Conservation (phyloP, 2,329 filamentous ascomycete genomes). For the Talaromyces sp. region DNA sequence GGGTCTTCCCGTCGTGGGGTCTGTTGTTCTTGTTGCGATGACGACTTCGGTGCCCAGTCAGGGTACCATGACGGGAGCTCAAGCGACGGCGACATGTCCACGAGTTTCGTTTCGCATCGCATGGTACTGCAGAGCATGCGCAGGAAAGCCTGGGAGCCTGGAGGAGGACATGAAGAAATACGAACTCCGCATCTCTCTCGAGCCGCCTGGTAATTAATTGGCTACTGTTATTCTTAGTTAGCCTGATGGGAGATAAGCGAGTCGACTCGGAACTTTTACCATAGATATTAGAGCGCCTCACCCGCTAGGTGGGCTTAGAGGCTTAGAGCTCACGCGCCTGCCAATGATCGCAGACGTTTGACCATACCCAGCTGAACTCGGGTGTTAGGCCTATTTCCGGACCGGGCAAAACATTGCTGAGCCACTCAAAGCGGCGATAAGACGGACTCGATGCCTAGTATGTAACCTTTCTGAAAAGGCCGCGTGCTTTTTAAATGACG, state of each 20-base stretch:
- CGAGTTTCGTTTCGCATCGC: background rate
- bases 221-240: background rate
- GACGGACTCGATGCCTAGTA: background rate
- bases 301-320: background rate
- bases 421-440: background rate
- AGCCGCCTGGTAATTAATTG: background rate
- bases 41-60: background rate
- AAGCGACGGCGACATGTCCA: background rate
- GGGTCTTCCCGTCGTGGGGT: background rate
- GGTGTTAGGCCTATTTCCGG: background rate
- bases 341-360: background rate
- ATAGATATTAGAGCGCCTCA: background rate
- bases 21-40: background rate
- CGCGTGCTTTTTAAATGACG: background rate
- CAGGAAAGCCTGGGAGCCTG: background rate
- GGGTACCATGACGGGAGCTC: background rate
- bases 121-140: background rate
- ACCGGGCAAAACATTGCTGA: background rate
- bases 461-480: background rate
- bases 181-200: background rate
- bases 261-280: background rate
- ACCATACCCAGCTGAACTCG: background rate
- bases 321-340: background rate
- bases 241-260: background rate
- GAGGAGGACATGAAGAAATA: background rate